phyloP scores from a whole-genome alignment of 73 alveolate genomes.

The Breviolum minutum region DNA sequence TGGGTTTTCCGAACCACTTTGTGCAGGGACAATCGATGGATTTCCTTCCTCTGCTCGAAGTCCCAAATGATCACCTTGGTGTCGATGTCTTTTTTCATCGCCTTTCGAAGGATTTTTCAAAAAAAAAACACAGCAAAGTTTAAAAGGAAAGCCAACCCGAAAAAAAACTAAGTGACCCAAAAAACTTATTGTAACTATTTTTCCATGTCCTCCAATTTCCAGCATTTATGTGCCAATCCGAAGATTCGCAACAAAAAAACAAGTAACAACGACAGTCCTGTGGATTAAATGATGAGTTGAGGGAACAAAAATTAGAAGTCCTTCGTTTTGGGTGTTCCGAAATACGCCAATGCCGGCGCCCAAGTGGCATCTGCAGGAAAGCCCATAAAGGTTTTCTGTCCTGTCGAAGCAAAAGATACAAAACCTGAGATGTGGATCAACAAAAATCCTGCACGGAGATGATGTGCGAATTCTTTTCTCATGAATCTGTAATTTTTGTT shows the following conservation, averaged over 20 bases:
- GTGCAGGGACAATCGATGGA: conserved; percentile 98
- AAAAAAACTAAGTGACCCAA: background rate
- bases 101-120: too few relatives aligned
- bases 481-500: too few relatives aligned
- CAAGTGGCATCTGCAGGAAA: conserved; percentile 63
- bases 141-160: background rate
- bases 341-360: background rate
- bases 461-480: too few relatives aligned
- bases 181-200: too few relatives aligned
- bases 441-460: too few relatives aligned
- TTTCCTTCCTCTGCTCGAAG: conserved; percentile 97
- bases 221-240: too few relatives aligned
- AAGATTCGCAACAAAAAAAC: too few relatives aligned
- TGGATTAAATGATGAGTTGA: too few relatives aligned
- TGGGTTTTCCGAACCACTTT: conserved; percentile 93
- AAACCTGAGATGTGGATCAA: background rate
- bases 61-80: conserved; percentile 99
- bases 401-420: background rate
- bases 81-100: background rate
- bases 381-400: conserved; percentile 91
- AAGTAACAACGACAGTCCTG: too few relatives aligned
- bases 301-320: too few relatives aligned
- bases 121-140: too few relatives aligned
- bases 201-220: too few relatives aligned
- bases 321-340: background rate